phyloP scores from a whole-genome alignment of 805 yeast species.

The Candida dendrica region DNA sequence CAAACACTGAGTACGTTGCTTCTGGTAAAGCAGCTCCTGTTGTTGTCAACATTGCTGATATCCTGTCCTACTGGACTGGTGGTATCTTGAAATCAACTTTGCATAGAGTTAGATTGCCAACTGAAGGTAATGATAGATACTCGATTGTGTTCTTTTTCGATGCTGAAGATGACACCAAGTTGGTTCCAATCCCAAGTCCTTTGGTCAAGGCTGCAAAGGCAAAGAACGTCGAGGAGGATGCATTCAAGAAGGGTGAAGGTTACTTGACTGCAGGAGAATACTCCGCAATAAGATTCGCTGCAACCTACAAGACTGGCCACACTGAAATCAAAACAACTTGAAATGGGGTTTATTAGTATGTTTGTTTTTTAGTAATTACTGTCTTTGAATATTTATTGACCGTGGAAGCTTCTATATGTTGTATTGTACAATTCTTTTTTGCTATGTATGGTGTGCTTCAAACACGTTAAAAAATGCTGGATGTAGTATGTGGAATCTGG shows the following conservation, averaged over 20 bases:
- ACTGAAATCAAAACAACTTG: background rate
- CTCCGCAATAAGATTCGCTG: background rate
- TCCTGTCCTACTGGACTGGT: conserved; percentile 73
- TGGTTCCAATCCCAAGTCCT: conserved; percentile 64
- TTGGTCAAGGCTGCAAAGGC: conserved; percentile 18
- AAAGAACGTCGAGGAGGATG: background rate
- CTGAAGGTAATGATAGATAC: conserved; percentile 48
- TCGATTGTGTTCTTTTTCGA: conserved; percentile 72
- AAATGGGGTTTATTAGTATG: too few species aligned
- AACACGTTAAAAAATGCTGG: too few species aligned
- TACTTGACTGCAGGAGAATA: conserved; percentile 1
- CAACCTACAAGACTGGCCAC: background rate
- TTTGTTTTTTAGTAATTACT: too few species aligned
- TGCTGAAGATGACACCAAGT: conserved; percentile 53
- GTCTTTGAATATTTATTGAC: too few species aligned
- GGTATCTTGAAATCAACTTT: conserved; percentile 64
- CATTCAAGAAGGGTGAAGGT: background rate
- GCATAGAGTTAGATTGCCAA: conserved; percentile 54
- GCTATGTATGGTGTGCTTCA: too few species aligned
- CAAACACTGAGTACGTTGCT: conserved; percentile 17
- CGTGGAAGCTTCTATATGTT: too few species aligned
- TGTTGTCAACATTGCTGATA: conserved; percentile 70
- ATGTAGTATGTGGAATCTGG: too few species aligned
- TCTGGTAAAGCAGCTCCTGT: conserved; percentile 53
- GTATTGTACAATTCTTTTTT: too few species aligned